These are phyloP conservation scores for Annulohypoxylon moriforme DNA, from an alignment of 495 filamentous ascomycete species.

Conservation along the genomic window DNA sequence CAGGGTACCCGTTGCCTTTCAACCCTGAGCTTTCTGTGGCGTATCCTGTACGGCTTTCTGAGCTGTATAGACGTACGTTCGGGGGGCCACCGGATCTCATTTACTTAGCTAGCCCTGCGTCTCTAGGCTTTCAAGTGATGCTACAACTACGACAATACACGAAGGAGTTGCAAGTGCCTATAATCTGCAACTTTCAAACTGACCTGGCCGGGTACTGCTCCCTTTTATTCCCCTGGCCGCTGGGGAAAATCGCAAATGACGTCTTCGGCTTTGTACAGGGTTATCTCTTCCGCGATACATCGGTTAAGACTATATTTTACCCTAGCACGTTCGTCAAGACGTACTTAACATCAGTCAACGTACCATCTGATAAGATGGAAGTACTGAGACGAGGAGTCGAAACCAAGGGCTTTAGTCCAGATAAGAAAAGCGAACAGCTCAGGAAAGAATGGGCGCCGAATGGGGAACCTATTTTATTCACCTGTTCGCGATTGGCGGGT, in stretches of 20 bases:
- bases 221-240: conserved; percentile 68
- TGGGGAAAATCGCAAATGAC: conserved; percentile 65
- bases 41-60: conserved; percentile 69
- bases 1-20: conserved; percentile 71
- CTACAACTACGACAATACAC: conserved; percentile 66
- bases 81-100: conserved; percentile 63
- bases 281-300: conserved; percentile 66
- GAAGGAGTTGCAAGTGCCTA: conserved; percentile 58
- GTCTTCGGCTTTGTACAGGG: conserved; percentile 67
- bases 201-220: conserved; percentile 71
- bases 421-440: conserved; percentile 57
- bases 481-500: conserved; percentile 68
- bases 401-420: conserved; percentile 65
- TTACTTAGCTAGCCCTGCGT: conserved; percentile 73
- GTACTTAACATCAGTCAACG: conserved; percentile 64
- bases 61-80: conserved; percentile 64
- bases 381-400: conserved; percentile 71
- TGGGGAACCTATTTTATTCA: conserved; percentile 69
- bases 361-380: conserved; percentile 62
- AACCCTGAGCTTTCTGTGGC: conserved; percentile 72
- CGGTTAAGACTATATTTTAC: conserved; percentile 71
- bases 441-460: conserved; percentile 63
- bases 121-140: conserved; percentile 72
- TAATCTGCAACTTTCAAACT: conserved; percentile 73
- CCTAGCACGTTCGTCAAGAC: conserved; percentile 65